Evolutionary conservation across 2,329 filamentous ascomycete genomes (phyloP).

Genomic region (Xylariaceae sp.): DNA sequence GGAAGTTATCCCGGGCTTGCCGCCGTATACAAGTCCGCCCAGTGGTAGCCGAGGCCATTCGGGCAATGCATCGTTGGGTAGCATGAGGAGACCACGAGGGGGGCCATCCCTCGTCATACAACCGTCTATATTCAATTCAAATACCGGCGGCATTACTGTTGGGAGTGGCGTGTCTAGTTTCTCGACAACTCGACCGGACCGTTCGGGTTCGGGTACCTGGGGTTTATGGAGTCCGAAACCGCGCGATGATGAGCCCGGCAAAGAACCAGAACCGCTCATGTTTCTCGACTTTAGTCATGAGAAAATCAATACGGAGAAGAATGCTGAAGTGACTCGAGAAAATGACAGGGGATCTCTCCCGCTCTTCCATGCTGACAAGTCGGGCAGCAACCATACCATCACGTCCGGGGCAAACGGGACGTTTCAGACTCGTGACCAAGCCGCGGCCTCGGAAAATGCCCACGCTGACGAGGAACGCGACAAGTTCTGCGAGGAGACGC

Average conservation of each 20-base stretch:
- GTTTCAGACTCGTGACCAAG: background rate
- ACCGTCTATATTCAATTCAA: conserved; percentile 30
- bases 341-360: conserved; percentile 7
- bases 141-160: conserved; percentile 37
- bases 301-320: conserved; percentile 24
- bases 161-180: conserved; percentile 33
- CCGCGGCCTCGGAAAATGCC: conserved; percentile 1
- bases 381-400: background rate
- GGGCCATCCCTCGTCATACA: conserved; percentile 18
- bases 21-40: conserved; percentile 40
- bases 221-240: conserved; percentile 39
- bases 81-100: conserved; percentile 33
- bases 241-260: conserved; percentile 26
- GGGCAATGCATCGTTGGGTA: conserved; percentile 39
- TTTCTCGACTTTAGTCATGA: conserved; percentile 50
- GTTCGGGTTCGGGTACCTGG: conserved; percentile 39
- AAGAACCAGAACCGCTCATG: conserved; percentile 35
- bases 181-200: conserved; percentile 35
- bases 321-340: conserved; percentile 23
- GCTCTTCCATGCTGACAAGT: background rate
- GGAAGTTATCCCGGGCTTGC: conserved; percentile 27
- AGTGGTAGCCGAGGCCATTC: conserved; percentile 44
- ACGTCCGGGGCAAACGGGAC: background rate
- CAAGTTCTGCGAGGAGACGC: conserved; percentile 24
- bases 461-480: conserved; percentile 29